A percentile compares a stretch with the other conserved stretches of the same genome.
Evolutionary conservation across 2,329 filamentous ascomycete species (phyloP).

Genomic region (Coniosporium tulheliwenetii): DNA sequence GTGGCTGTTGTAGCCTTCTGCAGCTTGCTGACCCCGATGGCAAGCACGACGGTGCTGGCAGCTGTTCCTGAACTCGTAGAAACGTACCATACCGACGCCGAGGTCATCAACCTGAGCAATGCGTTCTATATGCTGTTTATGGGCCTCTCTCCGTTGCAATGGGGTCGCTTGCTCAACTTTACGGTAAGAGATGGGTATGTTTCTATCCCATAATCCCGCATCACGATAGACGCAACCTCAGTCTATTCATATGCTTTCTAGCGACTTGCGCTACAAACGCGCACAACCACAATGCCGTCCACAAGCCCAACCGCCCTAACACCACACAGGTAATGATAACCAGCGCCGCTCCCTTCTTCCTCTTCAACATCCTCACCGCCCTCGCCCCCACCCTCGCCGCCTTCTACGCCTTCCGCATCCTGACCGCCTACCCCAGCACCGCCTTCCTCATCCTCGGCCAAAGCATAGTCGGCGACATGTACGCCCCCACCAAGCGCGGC

Average conservation of each 20-base stretch:
- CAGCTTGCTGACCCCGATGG: conserved; percentile 60
- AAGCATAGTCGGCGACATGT: conserved; percentile 48
- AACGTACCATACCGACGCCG: conserved; percentile 48
- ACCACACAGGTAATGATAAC: conserved; percentile 18
- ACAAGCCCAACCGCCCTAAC: conserved; percentile 39
- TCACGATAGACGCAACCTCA: neutral
- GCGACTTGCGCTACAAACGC: conserved; percentile 15
- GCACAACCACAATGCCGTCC: conserved; percentile 18
- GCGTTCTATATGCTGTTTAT: conserved; percentile 62
- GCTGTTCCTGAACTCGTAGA: conserved; percentile 59
- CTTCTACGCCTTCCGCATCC: conserved; percentile 60
- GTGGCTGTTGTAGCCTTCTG: conserved; percentile 57
- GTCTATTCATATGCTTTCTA: neutral
- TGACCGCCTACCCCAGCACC: conserved; percentile 62
- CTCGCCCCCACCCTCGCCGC: conserved; percentile 53
- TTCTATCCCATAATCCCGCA: neutral
- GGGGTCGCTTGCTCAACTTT: conserved; percentile 46
- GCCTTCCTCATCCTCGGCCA: conserved; percentile 59
- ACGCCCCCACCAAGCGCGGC: conserved; percentile 44
- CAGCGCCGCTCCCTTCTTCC: conserved; percentile 48
- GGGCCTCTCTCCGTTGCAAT: conserved; percentile 54
- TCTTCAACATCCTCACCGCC: conserved; percentile 56
- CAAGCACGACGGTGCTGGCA: conserved; percentile 56
- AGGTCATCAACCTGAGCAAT: conserved; percentile 59
- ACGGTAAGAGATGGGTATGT: conserved; percentile 32